phyloP scores from a whole-genome alignment of 768 basidiomycete genomes.

The Lentinula detonsa region DNA sequence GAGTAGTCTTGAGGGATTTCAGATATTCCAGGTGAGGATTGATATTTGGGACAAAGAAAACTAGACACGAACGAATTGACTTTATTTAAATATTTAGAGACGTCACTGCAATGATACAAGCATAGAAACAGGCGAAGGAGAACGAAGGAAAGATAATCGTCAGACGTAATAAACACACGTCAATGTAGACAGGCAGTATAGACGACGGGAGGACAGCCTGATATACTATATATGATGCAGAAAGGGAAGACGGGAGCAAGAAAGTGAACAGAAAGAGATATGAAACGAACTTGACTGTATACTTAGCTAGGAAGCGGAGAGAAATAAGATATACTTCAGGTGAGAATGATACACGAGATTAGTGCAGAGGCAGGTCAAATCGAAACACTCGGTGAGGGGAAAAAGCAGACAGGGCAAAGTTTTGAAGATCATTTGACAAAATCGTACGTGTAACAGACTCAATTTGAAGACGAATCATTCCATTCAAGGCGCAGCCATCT shows the following conservation, averaged over 20 bases:
- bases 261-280: neutral
- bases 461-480: slow-evolving; percentile 12
- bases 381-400: slow-evolving; percentile 7
- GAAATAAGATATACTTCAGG: neutral
- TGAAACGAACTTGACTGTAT: neutral
- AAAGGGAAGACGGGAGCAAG: neutral
- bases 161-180: slow-evolving; percentile 14
- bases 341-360: neutral
- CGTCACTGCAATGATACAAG: slow-evolving; percentile 8
- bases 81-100: slow-evolving; percentile 7
- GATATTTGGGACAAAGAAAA: neutral
- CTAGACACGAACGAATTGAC: slow-evolving; percentile 15
- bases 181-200: slow-evolving; percentile 1
- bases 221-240: slow-evolving; percentile 3
- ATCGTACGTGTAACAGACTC: slow-evolving; percentile 11
- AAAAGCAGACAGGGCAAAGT: slow-evolving; percentile 4
- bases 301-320: neutral
- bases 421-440: slow-evolving; percentile 7
- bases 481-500: slow-evolving; percentile 42
- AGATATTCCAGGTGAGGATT: neutral
- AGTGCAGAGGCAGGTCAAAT: neutral
- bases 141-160: slow-evolving; percentile 17
- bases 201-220: neutral
- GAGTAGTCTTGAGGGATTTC: too few species aligned
- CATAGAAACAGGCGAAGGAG: slow-evolving; percentile 11